phyloP scores from a whole-genome alignment of 2,329 filamentous ascomycete genomes.

The Aureobasidium sp. region DNA sequence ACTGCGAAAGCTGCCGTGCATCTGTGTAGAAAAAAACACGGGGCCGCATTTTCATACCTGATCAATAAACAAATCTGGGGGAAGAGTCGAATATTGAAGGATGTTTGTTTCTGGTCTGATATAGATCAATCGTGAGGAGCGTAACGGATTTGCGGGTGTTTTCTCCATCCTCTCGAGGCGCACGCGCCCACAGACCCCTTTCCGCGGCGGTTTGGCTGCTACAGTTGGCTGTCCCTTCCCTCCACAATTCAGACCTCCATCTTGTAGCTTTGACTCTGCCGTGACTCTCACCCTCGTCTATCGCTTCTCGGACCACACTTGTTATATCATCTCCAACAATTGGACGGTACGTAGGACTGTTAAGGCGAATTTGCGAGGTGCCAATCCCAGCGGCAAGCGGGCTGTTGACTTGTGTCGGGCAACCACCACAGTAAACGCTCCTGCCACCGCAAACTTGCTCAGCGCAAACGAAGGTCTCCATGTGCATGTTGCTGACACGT shows the following conservation, averaged over 20 bases:
- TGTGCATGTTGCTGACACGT: slow-evolving; percentile 10
- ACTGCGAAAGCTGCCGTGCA: neutral
- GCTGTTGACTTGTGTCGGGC: neutral
- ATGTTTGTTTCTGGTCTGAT: neutral
- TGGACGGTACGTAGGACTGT: neutral
- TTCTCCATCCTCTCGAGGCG: slow-evolving; percentile 2
- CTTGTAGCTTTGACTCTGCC: neutral
- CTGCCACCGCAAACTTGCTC: slow-evolving; percentile 9
- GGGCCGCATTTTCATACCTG: neutral
- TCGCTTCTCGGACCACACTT: slow-evolving; percentile 5
- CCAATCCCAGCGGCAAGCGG: neutral
- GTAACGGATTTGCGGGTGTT: neutral
- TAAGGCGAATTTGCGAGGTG: neutral
- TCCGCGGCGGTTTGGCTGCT: slow-evolving; percentile 5
- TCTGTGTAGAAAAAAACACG: neutral
- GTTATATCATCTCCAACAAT: neutral
- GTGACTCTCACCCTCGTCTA: slow-evolving; percentile 6
- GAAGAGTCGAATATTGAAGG: too few relatives aligned
- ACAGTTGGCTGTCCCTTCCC: slow-evolving; percentile 1
- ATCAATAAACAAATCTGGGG: neutral
- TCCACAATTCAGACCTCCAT: slow-evolving; percentile 8
- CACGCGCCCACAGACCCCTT: slow-evolving; percentile 10
- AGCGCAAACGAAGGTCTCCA: neutral
- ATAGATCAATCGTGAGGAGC: neutral
- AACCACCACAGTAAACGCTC: neutral